phyloP scores from a whole-genome alignment of 2,329 filamentous ascomycete species.

The Conoideocrella luteorostrata region DNA sequence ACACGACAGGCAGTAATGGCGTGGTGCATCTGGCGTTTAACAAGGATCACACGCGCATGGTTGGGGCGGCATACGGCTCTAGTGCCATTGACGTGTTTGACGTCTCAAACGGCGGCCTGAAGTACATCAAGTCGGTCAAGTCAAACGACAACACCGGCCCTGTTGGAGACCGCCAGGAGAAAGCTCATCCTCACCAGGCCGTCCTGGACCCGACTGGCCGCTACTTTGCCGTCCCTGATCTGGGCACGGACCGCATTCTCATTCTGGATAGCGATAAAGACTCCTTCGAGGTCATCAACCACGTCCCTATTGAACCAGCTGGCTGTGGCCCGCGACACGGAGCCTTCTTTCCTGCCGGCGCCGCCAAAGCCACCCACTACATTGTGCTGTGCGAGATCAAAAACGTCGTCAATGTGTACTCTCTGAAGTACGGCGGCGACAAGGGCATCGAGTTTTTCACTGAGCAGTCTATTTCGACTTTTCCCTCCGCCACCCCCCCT shows the following conservation, averaged over 20 bases:
- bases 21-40: constrained; percentile 44
- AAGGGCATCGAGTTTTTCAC: constrained; percentile 28
- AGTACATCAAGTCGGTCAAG: constrained; percentile 31
- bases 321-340: constrained; percentile 46
- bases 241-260: constrained; percentile 42
- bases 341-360: constrained; percentile 35
- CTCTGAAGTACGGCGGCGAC: constrained; percentile 30
- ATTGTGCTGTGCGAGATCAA: constrained; percentile 39
- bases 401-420: constrained; percentile 38
- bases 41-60: constrained; percentile 35
- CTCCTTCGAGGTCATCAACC: constrained; percentile 30
- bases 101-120: constrained; percentile 27
- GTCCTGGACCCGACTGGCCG: constrained; percentile 42
- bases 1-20: constrained; percentile 31
- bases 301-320: constrained; percentile 24
- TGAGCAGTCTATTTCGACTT: constrained; percentile 34
- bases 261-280: constrained; percentile 38
- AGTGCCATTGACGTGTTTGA: constrained; percentile 42
- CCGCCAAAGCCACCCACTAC: constrained; percentile 35
- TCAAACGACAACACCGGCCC: constrained; percentile 28
- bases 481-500: constrained; percentile 26
- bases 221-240: constrained; percentile 43
- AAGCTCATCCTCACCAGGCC: constrained; percentile 40
- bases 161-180: constrained; percentile 24
- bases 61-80: constrained; percentile 36